Evolutionary conservation across 306 rosid species (phyloP), one percentile per base, ranked within the genome.

Genomic region (Trichosanthes truncata): DNA sequence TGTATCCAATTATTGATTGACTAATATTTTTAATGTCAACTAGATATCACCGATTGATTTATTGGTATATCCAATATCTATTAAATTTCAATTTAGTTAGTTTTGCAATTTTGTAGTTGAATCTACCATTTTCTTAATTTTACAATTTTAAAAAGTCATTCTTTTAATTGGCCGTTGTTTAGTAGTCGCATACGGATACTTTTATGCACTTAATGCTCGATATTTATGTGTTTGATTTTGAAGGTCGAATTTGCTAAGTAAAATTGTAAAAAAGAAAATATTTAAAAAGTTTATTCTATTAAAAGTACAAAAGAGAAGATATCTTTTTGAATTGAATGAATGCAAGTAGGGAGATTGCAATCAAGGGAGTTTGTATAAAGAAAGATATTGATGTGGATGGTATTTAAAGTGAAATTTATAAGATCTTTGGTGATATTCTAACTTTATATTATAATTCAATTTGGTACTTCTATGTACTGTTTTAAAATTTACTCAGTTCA

Each of bases 331-430:
- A 71, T 21, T 45, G 21, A 73, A 73, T 73, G 77, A 65, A 67
- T 59, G 82, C 81, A 82, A 84, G 81, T 82, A 76, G 86, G 20
- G 21, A 35, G 83, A 84, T 85, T 53, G 77, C 76, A 80, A 85
- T 79, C 82, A 77, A 49, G 20, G n/a, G 12, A 67, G 12, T 36
- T 76, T 29, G 12, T 75, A 4, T 5, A 33, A 46, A 59, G 15
- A 15, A 40, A 52, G 13, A 60, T 13, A 41, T 76, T 23, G 31
- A 40, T 55, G 81, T 73, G 81, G 79, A 65, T 83, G 66, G 25
- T 77, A 48, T 74, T 36, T 45, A 86, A 84, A 85, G 87, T 41
- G 83, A 23, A 43, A 21, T 73, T 56, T 14, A 67, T 61, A n/a
- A 59, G 40, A 84, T 77, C 53, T 80, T 68, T 60, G 38, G 38